A percentile compares a stretch with the other conserved stretches of the same genome.
Conservation (phyloP, 768 basidiomycete genomes). For the Mycena vitilis region DNA sequence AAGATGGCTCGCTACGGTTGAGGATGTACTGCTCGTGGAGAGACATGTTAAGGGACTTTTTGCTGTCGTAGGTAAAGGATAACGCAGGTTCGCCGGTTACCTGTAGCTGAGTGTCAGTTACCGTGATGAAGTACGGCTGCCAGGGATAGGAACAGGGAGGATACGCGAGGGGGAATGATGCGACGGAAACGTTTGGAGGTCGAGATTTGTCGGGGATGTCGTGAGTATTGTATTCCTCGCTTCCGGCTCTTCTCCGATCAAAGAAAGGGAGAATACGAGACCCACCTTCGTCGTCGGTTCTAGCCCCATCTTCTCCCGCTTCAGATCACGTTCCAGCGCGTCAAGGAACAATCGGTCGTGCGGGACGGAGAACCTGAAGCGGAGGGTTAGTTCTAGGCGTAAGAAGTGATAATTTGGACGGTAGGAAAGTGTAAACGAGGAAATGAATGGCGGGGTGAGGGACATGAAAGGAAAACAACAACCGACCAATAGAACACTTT, state of each 20-base stretch:
- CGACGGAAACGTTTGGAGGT: too few relatives aligned
- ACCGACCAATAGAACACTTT: constrained; percentile 97
- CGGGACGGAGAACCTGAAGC: constrained; percentile 90
- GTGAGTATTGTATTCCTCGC: too few relatives aligned
- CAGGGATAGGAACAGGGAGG: too few relatives aligned
- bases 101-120: background rate
- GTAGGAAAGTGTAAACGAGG: too few relatives aligned
- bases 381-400: background rate
- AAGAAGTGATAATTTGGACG: too few relatives aligned
- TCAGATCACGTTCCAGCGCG: constrained; percentile 94
- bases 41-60: too few relatives aligned
- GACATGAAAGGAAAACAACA: too few relatives aligned
- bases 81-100: constrained; percentile 83
- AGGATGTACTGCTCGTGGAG: constrained; percentile 89
- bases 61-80: constrained; percentile 92
- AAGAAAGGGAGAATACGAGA: background rate
- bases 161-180: too few relatives aligned
- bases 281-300: constrained; percentile 80
- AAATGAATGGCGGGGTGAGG: too few relatives aligned
- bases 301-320: constrained; percentile 91
- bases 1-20: constrained; percentile 19
- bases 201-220: too few relatives aligned
- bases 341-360: constrained; percentile 97
- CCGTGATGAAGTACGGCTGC: too few relatives aligned
- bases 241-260: too few relatives aligned